Base-by-base conservation (phyloP, 2,329 filamentous ascomycete species). In the Neonectria sp. region DNA sequence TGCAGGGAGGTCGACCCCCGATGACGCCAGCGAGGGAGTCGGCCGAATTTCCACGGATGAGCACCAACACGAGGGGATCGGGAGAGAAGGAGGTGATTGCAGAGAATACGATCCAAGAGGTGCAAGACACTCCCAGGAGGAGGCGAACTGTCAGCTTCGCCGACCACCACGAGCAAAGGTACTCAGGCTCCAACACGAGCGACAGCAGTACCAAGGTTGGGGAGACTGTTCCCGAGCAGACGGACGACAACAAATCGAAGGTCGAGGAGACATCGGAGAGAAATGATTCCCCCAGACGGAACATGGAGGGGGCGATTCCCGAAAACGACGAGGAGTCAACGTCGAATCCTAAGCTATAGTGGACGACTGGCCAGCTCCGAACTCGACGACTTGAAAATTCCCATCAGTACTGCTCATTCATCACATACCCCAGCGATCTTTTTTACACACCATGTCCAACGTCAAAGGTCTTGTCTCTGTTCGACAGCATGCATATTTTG, bases 11-110 rank as follows among this genome's bases (percentile, higher is more conserved):
- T 17, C 75, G 76, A 29, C 76, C 40, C 8, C 40, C 77, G 3
- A 79, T 79, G 77, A 79, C 77, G 24, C 78, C 76, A 11, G 76
- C 77, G 37, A 61, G 72, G 40, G 78, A 79, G 64, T 76, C 77
- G 1, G 74, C 71, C 2, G 74, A 76, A 57, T 76, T 74, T 13
- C 56, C 67, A 45, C 71, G 71, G 2, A 52, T 63, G 52, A 69
- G 37, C 46, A 21, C 46, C 15, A 69, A 58, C 27, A 35, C 61
- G 8, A 53, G 67, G 63, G 49, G 56, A 5, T 49, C 63, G 3
- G 67, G 63, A n/a, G 68, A 74, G 13, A 73, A 71, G 33, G 68
- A 71, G 11, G 60, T 40, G 17, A 68, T 70, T 24, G 58, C 45
- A 2, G 29, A 73, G 45, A 62, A 72, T 9, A 72, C 62, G 45